Evolutionary conservation across 768 basidiomycete species (phyloP).

Genomic region (Suillus paluster): DNA sequence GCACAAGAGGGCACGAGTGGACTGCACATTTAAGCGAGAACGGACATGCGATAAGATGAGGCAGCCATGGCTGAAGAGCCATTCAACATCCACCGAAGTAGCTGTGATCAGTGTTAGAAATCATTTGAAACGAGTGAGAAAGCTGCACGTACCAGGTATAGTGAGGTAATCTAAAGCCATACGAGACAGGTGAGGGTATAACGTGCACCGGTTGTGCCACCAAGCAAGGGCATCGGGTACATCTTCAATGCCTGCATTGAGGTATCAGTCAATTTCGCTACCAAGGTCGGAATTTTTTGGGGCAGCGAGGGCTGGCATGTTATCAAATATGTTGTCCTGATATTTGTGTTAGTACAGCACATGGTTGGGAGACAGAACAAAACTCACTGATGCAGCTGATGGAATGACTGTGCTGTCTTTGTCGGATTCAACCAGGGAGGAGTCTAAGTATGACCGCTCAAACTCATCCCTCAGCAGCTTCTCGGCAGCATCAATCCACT

Average conservation of each 20-base stretch:
- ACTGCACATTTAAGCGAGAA: slow-evolving; percentile 12
- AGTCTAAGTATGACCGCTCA: slow-evolving; percentile 1
- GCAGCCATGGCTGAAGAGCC: slow-evolving; percentile 14
- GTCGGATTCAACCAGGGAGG: not conserved
- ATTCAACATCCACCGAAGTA: slow-evolving; percentile 18
- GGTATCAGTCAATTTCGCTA: slow-evolving; percentile 36
- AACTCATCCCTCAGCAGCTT: slow-evolving; percentile 27
- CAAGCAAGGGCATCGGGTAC: slow-evolving; percentile 30
- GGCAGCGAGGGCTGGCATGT: slow-evolving; percentile 26
- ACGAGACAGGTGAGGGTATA: slow-evolving; percentile 33
- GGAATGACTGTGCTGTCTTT: not conserved
- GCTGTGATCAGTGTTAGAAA: slow-evolving; percentile 17
- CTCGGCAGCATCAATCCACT: slow-evolving; percentile 32
- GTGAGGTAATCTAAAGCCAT: slow-evolving; percentile 41
- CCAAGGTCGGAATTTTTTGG: slow-evolving; percentile 18
- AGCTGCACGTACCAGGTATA: slow-evolving; percentile 32
- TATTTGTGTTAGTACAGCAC: not conserved
- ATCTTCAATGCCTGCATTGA: slow-evolving; percentile 27
- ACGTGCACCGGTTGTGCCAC: slow-evolving; percentile 29
- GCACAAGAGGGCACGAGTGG: slow-evolving; percentile 26
- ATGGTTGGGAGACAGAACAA: not conserved
- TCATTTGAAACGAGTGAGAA: slow-evolving; percentile 13
- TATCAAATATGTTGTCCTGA: slow-evolving; percentile 35
- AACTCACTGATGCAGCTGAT: not conserved
- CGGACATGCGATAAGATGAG: slow-evolving; percentile 2